Conservation (phyloP, 2,329 filamentous ascomycete species). For the Sclerotinia nivalis region DNA sequence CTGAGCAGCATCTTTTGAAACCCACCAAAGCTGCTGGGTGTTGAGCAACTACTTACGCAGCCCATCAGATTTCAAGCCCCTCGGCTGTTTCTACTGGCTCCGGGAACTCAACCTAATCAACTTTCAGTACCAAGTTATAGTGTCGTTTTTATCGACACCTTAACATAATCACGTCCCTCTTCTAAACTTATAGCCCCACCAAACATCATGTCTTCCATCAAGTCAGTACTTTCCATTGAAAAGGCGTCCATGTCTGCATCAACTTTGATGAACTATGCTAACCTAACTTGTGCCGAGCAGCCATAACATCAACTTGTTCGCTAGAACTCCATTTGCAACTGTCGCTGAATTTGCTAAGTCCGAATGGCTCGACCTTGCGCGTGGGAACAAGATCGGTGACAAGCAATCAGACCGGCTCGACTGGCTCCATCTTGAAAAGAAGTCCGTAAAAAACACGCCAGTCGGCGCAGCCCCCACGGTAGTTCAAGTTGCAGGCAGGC, state of each 20-base stretch:
- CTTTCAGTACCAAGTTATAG: neutral
- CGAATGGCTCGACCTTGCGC: conserved; percentile 9
- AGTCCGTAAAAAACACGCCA: neutral
- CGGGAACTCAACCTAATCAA: neutral
- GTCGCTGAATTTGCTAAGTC: neutral
- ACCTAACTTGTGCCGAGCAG: neutral
- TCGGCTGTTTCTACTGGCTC: neutral
- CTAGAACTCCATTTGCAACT: neutral
- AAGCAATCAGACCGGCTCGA: neutral
- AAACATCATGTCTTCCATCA: neutral
- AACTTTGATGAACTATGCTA: neutral
- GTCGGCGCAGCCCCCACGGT: neutral
- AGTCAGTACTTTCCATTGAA: neutral
- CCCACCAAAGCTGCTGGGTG: neutral
- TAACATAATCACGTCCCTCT: neutral
- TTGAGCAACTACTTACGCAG: neutral
- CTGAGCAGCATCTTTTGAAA: neutral
- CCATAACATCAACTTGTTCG: neutral
- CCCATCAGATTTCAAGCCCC: neutral
- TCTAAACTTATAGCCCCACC: neutral
- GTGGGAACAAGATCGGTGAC: neutral
- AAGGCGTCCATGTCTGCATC: neutral
- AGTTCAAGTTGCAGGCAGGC: neutral
- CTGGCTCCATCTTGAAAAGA: conserved; percentile 7
- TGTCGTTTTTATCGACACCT: neutral